These are phyloP conservation scores for Cicer yamashitae DNA, from an alignment of 306 rosid genomes.

Conservation along the genomic window DNA sequence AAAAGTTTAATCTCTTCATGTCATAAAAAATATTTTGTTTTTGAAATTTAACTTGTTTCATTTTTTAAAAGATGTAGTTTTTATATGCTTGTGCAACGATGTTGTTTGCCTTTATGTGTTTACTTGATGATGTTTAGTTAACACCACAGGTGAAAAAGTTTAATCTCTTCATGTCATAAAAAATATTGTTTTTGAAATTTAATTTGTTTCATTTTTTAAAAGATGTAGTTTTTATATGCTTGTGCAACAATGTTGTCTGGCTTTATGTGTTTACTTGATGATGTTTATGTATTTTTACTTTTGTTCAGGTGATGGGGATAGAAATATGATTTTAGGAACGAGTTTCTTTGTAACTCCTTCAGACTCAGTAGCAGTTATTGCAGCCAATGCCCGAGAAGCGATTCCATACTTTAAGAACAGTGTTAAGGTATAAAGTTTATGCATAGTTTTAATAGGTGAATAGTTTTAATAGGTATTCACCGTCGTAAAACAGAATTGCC, in stretches of 20 bases:
- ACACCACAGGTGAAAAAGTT: too few relatives aligned
- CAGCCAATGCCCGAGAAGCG: slow-evolving; percentile 90
- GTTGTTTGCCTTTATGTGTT: slow-evolving; percentile 25
- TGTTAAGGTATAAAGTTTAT: slow-evolving; percentile 65
- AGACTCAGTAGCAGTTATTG: slow-evolving; percentile 93
- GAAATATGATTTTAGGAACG: slow-evolving; percentile 94
- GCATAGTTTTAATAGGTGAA: slow-evolving; percentile 24
- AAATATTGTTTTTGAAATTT: background rate
- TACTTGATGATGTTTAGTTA: background rate
- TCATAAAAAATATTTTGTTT: background rate
- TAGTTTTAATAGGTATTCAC: slow-evolving; percentile 8
- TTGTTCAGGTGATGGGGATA: slow-evolving; percentile 91
- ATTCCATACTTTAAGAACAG: slow-evolving; percentile 83
- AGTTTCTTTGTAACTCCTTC: slow-evolving; percentile 96
- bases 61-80: background rate
- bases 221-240: slow-evolving; percentile 8
- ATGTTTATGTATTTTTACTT: slow-evolving; percentile 11
- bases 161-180: too few relatives aligned
- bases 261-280: slow-evolving; percentile 27
- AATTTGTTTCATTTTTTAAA: background rate
- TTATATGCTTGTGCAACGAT: slow-evolving; percentile 18
- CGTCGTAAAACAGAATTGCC: slow-evolving; percentile 25
- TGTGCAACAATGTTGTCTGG: slow-evolving; percentile 12
- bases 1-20: too few relatives aligned
- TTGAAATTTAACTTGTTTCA: slow-evolving; percentile 2